phyloP scores from a whole-genome alignment of 768 basidiomycete species.

The Filobasidium floriforme region DNA sequence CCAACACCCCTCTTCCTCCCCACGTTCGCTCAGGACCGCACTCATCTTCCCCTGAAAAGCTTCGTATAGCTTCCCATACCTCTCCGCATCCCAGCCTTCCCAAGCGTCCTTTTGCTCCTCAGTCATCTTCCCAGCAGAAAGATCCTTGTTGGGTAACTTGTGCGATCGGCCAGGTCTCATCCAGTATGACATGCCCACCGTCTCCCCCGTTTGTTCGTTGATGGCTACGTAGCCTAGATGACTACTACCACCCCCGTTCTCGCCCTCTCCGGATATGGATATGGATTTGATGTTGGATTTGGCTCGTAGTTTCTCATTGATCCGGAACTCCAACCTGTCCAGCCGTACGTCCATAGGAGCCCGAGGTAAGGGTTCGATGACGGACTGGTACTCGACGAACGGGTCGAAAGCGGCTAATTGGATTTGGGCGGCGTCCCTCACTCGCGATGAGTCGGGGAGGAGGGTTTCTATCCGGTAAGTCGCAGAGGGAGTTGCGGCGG shows the following conservation, averaged over 20 bases:
- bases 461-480: neutral
- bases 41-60: constrained; percentile 21
- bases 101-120: constrained; percentile 12
- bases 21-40: neutral
- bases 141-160: neutral
- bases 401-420: constrained; percentile 20
- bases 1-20: neutral
- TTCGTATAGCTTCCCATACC: constrained; percentile 14
- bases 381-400: constrained; percentile 13
- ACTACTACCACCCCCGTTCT: neutral
- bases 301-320: constrained; percentile 13
- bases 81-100: constrained; percentile 13
- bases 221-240: constrained; percentile 16
- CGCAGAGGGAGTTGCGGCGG: neutral
- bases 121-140: neutral
- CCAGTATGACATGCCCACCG: constrained; percentile 18
- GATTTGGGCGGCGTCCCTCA: neutral
- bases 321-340: constrained; percentile 10
- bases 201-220: constrained; percentile 5
- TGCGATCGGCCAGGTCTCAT: constrained; percentile 14
- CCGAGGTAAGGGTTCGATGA: constrained; percentile 20
- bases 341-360: constrained; percentile 12
- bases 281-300: too few species aligned
- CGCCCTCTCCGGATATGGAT: too few species aligned
- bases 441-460: neutral